phyloP scores from a whole-genome alignment of 164 flowering plant genomes.

The Umbilicus rupestris region DNA sequence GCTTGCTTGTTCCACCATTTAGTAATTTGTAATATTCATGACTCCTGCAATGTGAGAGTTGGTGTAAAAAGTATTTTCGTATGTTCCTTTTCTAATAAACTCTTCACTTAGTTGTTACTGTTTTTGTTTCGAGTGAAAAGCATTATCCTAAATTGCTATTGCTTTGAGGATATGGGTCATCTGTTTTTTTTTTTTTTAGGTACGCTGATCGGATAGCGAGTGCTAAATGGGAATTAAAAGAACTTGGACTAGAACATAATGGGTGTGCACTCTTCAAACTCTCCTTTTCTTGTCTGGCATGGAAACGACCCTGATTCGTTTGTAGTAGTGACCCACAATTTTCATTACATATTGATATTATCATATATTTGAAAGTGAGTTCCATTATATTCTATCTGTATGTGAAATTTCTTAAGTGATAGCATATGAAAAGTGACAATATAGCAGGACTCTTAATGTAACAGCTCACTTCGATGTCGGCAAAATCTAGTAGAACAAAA shows the following conservation, averaged over 20 bases:
- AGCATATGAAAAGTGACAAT: neutral
- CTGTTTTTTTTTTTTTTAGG: constrained; percentile 27
- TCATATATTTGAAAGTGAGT: neutral
- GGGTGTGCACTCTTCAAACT: constrained; percentile 41
- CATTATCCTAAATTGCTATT: neutral
- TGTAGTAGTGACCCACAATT: neutral
- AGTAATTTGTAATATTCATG: neutral
- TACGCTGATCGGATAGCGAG: constrained; percentile 83
- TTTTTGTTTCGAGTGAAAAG: neutral
- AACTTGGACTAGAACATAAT: constrained; percentile 94
- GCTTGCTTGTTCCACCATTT: no score
- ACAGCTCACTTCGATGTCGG: neutral
- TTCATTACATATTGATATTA: neutral
- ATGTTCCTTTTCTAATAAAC: neutral
- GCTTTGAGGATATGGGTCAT: neutral
- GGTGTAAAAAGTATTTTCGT: neutral
- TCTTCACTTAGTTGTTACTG: neutral
- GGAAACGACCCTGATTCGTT: neutral
- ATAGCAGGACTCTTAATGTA: neutral
- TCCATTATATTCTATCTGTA: neutral
- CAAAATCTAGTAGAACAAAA: neutral
- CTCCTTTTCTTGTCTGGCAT: neutral
- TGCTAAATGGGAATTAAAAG: constrained; percentile 95
- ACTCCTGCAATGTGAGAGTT: neutral
- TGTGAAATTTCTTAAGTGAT: neutral